Base-by-base conservation (phyloP, 805 yeast species). In the Candida hispaniensis region DNA sequence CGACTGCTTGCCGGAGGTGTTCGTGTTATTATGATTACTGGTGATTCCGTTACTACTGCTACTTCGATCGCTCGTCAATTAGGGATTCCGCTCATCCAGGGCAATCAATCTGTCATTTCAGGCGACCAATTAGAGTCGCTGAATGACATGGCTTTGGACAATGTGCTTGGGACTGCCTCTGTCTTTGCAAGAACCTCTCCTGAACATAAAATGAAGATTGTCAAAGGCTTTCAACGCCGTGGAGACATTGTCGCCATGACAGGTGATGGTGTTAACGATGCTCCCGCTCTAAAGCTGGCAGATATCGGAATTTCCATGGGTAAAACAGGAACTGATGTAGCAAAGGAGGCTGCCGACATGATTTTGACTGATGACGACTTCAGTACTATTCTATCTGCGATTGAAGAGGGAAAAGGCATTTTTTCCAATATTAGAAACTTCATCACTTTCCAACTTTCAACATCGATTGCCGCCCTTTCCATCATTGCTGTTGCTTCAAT, bases 271-370 rank as follows among this genome's bases (percentile, higher is more conserved):
- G 76, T 72, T 21, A 72, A 72, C 50, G 78, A 72, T 50, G 73
- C 77, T 0, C 78, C 78, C 6, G 73, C 78, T 4, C 56, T 72
- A 46, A 71, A 69, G 49, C 66, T 64, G 40, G 77, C 78, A 4
- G 76, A 72, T 49, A 72, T 72, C 39, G 78, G 78, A 38, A 64
- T 72, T 45, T 69, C 75, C 8, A 71, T 72, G 76, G 76, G 77
- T 2, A 93, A 86, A 47, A 77, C 79, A 63, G 98, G 98, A 41
- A 91, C 97, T 0, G 98, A 88, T 58, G 98, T 88, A 24, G 98
- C 98, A 30, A 88, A 88, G 52, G 98, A 88, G 57, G 97, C 97
- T 2, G 81, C 95, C 3, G 98, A 88, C 58, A 88, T 88, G 97
- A 88, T 88, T 38, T 67, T 88, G 44, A 88, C 94, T 3, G 95